Conservation (phyloP, 352 stramenopile species). For the Pythium volutum region DNA sequence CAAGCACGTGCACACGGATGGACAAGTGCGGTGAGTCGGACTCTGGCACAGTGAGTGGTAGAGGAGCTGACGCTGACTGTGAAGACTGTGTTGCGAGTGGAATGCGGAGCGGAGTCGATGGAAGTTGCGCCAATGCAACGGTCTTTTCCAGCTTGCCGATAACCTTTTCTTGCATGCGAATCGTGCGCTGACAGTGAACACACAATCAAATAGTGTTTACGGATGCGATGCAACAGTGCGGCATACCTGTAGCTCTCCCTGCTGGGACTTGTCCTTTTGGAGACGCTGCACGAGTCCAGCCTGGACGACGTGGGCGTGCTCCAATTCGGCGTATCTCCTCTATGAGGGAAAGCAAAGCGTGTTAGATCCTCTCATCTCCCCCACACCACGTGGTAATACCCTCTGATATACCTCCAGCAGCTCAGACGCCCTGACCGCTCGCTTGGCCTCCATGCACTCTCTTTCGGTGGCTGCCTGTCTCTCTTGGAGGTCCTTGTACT, state of each 20-base stretch:
- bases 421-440: slow-evolving; percentile 25
- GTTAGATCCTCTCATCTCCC: background rate
- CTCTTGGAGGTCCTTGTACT: slow-evolving; percentile 65
- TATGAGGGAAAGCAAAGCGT: slow-evolving; percentile 7
- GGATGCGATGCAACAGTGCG: too few relatives aligned
- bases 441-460: slow-evolving; percentile 36
- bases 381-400: background rate
- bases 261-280: slow-evolving; percentile 62
- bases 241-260: slow-evolving; percentile 21
- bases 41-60: background rate
- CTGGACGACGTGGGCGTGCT: slow-evolving; percentile 71
- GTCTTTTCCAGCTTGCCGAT: slow-evolving; percentile 74
- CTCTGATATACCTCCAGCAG: slow-evolving; percentile 37
- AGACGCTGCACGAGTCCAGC: slow-evolving; percentile 60
- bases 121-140: slow-evolving; percentile 23
- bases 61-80: background rate
- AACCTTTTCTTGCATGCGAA: slow-evolving; percentile 78
- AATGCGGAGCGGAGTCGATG: background rate
- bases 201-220: too few relatives aligned
- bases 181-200: too few relatives aligned
- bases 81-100: background rate
- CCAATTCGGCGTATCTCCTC: slow-evolving; percentile 40
- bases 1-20: slow-evolving; percentile 62
- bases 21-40: slow-evolving; percentile 26
- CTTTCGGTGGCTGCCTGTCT: slow-evolving; percentile 32